phyloP scores from a whole-genome alignment of 169 alveolate genomes.

The Perkinsus chesapeaki region DNA sequence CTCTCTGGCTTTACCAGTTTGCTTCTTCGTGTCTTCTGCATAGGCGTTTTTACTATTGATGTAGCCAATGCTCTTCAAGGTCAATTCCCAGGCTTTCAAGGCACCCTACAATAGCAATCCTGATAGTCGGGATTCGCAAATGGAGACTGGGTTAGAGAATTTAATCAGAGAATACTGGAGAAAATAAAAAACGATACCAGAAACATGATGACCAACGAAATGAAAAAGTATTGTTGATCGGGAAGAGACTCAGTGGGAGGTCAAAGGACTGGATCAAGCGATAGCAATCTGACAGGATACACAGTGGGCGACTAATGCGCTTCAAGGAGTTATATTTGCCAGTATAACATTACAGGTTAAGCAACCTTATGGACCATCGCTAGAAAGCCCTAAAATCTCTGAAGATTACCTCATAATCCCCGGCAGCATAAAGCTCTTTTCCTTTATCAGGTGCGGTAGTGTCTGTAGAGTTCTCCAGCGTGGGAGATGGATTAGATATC shows the following conservation, averaged over 20 bases:
- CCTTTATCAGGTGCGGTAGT: not conserved
- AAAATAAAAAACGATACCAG: not conserved
- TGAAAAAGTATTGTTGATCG: too few species aligned
- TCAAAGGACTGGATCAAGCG: too few species aligned
- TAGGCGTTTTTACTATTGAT: not conserved
- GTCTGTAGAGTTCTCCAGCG: not conserved
- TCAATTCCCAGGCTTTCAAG: not conserved
- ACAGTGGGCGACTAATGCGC: too few species aligned
- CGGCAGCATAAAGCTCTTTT: not conserved
- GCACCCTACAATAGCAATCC: not conserved
- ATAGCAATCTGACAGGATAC: too few species aligned
- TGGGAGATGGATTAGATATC: not conserved
- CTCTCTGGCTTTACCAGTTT: not conserved
- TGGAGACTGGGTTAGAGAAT: not conserved
- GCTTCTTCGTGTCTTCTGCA: not conserved
- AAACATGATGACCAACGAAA: not conserved
- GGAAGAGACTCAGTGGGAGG: too few species aligned
- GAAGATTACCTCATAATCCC: not conserved
- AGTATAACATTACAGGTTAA: too few species aligned
- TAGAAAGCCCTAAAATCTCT: not conserved
- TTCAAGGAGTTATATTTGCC: not conserved
- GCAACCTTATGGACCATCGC: too few species aligned
- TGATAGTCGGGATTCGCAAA: not conserved
- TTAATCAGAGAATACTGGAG: not conserved
- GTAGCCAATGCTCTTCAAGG: not conserved